Percentiles rank a stretch among this genome's conserved stretches.
Evolutionary conservation across 2,329 filamentous ascomycete genomes (phyloP).

Genomic region (Septoria petroselini): DNA sequence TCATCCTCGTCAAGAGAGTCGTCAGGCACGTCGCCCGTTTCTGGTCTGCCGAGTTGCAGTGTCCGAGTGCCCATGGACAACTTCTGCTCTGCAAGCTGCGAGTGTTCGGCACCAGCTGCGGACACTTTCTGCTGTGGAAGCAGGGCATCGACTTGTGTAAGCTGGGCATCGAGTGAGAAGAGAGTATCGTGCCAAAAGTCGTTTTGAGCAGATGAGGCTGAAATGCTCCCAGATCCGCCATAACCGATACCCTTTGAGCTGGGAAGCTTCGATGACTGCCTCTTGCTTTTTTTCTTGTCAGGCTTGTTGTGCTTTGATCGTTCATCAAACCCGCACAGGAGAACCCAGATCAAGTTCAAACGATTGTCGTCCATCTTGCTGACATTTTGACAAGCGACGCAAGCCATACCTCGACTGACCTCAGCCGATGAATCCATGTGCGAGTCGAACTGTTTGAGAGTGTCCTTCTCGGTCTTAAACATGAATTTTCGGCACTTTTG

Average conservation of each 20-base stretch:
- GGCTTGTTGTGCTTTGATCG: constrained; percentile 21
- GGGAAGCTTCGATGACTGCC: not conserved
- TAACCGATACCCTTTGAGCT: constrained; percentile 10
- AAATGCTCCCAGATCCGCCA: not conserved
- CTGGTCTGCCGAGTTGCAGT: too few relatives aligned
- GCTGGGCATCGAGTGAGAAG: too few relatives aligned
- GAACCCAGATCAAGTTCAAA: constrained; percentile 38
- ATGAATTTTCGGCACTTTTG: not conserved
- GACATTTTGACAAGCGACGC: not conserved
- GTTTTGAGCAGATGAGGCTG: not conserved
- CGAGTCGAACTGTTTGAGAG: not conserved
- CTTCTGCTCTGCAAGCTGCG: too few relatives aligned
- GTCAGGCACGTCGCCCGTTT: too few relatives aligned
- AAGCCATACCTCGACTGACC: not conserved
- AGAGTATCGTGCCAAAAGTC: not conserved
- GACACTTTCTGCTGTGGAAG: too few relatives aligned
- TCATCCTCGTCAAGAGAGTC: constrained; percentile 20
- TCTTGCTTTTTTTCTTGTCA: constrained; percentile 6
- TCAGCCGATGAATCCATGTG: not conserved
- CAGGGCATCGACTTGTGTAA: too few relatives aligned
- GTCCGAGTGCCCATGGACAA: too few relatives aligned
- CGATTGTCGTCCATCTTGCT: constrained; percentile 15
- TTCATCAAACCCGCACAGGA: constrained; percentile 41
- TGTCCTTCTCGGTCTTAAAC: not conserved
- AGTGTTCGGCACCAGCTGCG: too few relatives aligned